Base-by-base conservation (phyloP, 2,329 filamentous ascomycete genomes). In the Dichotomopilus funicola region DNA sequence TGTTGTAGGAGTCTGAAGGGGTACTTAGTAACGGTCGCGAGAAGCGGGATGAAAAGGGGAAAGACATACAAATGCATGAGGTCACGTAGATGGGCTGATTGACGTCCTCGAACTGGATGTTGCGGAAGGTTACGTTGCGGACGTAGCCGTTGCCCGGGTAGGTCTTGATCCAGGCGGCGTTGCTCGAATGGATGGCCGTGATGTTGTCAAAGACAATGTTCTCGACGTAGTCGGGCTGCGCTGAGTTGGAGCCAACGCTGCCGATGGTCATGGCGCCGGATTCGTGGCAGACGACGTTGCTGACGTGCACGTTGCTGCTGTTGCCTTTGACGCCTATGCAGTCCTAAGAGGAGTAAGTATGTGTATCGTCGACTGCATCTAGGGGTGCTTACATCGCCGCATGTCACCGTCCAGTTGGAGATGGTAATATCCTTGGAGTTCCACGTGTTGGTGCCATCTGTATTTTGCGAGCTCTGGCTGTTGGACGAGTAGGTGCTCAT, bases 381-480 rank as follows among this genome's bases (percentile, higher is more conserved):
- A 36, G 41, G 51, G 36, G 19, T 38, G 43, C 8, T 11, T 2
- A 72, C 70, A 65, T 73, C 71, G 9, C 70, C 70, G 41, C 69
- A 72, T 10, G 65, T 69, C 6, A 73, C 74, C 13, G 72, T 73
- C 71, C 75, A 78, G 58, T 78, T 78, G 12, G 65, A 64, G 36
- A 78, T 71, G 3, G 67, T 64, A 33, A 79, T 68, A 49, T 75
- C 70, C 47, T 72, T 72, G 11, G 75, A 77, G 63, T 78, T 77
- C 74, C 75, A 79, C 33, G 75, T 75, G 56, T 79, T 75, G 49
- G 72, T 71, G 4, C 76, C 76, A 60, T 79, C 77, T 1, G 76
- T 79, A 57, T 79, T 79, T 11, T 76, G 71, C 1, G 75, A 75
- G 40, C 63, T 70, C 70, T 72, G 75, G 53, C 72, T 68, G 34